Base-by-base conservation (phyloP, 2,329 filamentous ascomycete species). In the Colletotrichum limetticola region DNA sequence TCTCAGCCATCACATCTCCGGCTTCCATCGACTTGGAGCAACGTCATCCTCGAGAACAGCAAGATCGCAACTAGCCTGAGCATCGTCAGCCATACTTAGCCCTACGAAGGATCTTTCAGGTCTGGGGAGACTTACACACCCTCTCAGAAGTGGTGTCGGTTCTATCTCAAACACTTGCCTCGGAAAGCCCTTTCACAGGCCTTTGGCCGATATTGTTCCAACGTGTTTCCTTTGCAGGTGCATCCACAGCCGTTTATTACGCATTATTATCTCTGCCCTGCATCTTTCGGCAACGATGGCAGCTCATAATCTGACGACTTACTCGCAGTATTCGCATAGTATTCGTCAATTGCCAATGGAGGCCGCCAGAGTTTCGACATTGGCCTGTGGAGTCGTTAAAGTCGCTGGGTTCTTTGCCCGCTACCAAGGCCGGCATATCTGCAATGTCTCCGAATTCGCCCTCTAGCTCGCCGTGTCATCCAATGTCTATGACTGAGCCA, bases 361-460 rank as follows among this genome's bases (percentile, higher is more conserved):
- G 66, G 70, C 66, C 66, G 60, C 70, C 70, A n/a, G 35, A 35
- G 30, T 60, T 55, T 26, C 24, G 56, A 59, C 60, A 49, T 22
- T 26, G 46, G 52, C 30, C 30, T 64, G 70, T 72, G 70, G 66
- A 57, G 58, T 19, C 46, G 7, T 28, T 57, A 24, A 42, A 57
- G 24, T 70, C 60, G 56, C 60, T 42, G 58, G 42, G 59, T 35
- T 28, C 49, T 30, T 57, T 32, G 57, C 42, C 57, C 35, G 63
- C 57, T 68, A 52, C 64, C 63, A 16, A 52, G 22, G 42, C n/a
- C 56, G 59, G 59, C 70, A 60, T 49, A 22, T 32, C 66, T 70
- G 56, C 70, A 59, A 62, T 66, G 60, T 32, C 66, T 72, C 70
- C 66, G 70, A 72, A 49, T 60, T 72, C 69, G 69, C 59, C 58